Evolutionary conservation across 306 rosid genomes (phyloP), one percentile per base, ranked within the genome.

Genomic region (Comarum palustre): DNA sequence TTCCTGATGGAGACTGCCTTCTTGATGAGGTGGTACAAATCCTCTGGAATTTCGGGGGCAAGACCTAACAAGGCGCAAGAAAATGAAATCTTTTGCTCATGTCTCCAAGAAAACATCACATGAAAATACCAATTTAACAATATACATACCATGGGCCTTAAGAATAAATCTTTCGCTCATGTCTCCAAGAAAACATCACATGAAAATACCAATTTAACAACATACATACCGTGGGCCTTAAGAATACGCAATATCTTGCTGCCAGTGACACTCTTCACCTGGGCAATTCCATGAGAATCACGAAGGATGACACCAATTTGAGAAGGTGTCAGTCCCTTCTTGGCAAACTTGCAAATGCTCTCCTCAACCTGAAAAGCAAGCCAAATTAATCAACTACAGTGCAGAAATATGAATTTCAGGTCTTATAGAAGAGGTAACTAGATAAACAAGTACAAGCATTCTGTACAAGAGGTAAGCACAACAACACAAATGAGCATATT

Each of bases 281-380:
- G 93, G 27, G 94, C 94, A 79, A 92, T 90, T 31, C 94, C 94
- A 8, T 90, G 88, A 43, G 97, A 88, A 74, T 90, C 97, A 75
- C 90, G 90, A 73, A 92, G 95, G 75, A 92, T 86, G n/a, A 90
- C 96, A 82, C 98, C 98, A 73, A 92, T 92, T 84, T 92, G 98
- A 36, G 98, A 92, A 1, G 98, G 98, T 16, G 94, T 82, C 89
- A 92, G 15, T 34, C 98, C 98, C 88, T 92, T 92, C 78, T 92
- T 92, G 4, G 96, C 96, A 62, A 92, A 92, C 80, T 92, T 92
- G 82, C 92, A 88, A 73, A 90, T 88, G 77, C 84, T 90, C 34
- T 90, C 94, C 47, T 84, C 97, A 72, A 90, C 97, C 95, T 91
- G 58, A 36, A 67, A 38, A 8, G 41, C 15, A 50, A 34, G 39